Evolutionary conservation across 2,329 filamentous ascomycete species (phyloP), one percentile per base, ranked within the genome.

Genomic region (Dactylellina cionopaga): DNA sequence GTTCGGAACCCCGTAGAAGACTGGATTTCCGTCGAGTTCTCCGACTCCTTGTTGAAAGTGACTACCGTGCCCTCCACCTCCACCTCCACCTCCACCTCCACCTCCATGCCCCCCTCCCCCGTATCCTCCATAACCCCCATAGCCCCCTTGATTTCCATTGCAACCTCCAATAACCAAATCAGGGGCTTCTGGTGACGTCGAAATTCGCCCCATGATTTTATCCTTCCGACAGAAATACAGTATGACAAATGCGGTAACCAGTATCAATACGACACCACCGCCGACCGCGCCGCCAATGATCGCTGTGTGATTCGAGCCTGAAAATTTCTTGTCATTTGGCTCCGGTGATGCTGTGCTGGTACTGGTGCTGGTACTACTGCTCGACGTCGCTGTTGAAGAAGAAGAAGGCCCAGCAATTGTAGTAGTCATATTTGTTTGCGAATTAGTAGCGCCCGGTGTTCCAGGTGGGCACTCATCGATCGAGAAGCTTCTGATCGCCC

Each of bases 391-490:
- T 1, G 37, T 37, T 33, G 37, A 47, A 22, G 46, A 19, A 1
- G 25, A 19, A 0, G 63, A 22, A 4, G 37, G 5, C 13, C 15
- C 7, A 13, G 24, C n/a, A 11, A 33, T 19, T 27, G 49, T 47
- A 27, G 5, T 56, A 2, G 46, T 62, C 6, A 35, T 46, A 31
- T 55, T 55, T 5, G 10, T 4, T 10, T 17, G 10, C 3, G 56
- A 17, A 33, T 15, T 29, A 0, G 62, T 51, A 22, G 35, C 39
- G 19, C 59, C 44, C n/a, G 33, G 33, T 5, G 65, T 71, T 6
- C 65, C 65, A 2, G 65, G 56, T 1, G 65, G 65, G 29, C 65
- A 71, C 9, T 44, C 51, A n/a, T 71, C 65, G 15, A 71, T 25
- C 1, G 65, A 71, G 41, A 71, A 71, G 10, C 65, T 71, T 37